These are phyloP conservation scores for Cordyceps farinosa DNA, from an alignment of 2,329 filamentous ascomycete species.

Conservation along the genomic window DNA sequence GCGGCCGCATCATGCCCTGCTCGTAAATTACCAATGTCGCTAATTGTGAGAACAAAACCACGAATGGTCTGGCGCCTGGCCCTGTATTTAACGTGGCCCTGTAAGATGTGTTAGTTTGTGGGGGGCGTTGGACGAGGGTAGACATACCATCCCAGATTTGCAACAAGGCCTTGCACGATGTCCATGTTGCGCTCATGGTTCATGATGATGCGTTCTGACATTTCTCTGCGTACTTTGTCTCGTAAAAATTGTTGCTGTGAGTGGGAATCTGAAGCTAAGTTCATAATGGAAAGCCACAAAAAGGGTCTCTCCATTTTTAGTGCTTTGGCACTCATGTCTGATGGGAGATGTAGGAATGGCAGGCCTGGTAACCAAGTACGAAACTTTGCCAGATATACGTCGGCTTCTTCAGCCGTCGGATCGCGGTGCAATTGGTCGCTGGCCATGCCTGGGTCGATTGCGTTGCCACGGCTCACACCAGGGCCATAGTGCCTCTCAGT, in stretches of 20 bases:
- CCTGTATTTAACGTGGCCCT: slow-evolving; percentile 39
- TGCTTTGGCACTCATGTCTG: slow-evolving; percentile 34
- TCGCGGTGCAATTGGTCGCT: slow-evolving; percentile 22
- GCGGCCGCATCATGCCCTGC: slow-evolving; percentile 40
- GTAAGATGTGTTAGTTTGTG: slow-evolving; percentile 11
- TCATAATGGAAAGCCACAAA: slow-evolving; percentile 48
- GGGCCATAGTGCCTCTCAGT: slow-evolving; percentile 25
- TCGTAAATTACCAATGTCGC: slow-evolving; percentile 44
- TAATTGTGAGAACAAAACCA: slow-evolving; percentile 42
- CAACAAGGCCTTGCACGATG: slow-evolving; percentile 48
- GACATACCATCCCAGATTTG: slow-evolving; percentile 43
- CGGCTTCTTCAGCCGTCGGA: slow-evolving; percentile 35
- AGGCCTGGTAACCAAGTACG: slow-evolving; percentile 40
- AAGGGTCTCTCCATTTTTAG: slow-evolving; percentile 44
- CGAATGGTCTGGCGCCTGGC: slow-evolving; percentile 39
- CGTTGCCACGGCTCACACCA: slow-evolving; percentile 2
- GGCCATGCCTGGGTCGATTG: slow-evolving; percentile 18
- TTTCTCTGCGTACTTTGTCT: slow-evolving; percentile 39
- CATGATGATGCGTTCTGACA: slow-evolving; percentile 45
- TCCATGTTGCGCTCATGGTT: slow-evolving; percentile 50
- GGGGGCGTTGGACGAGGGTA: too few species aligned
- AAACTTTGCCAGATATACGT: slow-evolving; percentile 40
- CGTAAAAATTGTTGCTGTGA: slow-evolving; percentile 38
- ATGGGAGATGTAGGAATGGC: slow-evolving; percentile 42
- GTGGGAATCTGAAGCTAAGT: slow-evolving; percentile 41